Conservation (phyloP, 495 filamentous ascomycete species). For the Xylaria sp. region DNA sequence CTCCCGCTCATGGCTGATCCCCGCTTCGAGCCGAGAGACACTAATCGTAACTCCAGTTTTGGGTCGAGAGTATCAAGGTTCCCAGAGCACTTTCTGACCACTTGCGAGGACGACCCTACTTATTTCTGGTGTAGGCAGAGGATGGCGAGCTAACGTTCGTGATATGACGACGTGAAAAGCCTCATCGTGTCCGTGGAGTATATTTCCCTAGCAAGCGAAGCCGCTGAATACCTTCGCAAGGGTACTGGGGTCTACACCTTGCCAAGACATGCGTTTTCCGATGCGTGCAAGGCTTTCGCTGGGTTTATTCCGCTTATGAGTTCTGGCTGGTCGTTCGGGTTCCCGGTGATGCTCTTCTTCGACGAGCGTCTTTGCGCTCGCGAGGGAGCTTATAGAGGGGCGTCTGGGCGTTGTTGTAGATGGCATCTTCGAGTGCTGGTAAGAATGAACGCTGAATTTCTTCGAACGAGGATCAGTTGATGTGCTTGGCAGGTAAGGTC, state of each 20-base stretch:
- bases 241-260: constrained; percentile 1
- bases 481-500: background rate
- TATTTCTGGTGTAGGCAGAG: background rate
- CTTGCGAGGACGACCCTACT: background rate
- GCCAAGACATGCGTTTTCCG: constrained; percentile 24
- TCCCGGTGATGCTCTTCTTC: background rate
- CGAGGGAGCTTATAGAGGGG: constrained; percentile 2
- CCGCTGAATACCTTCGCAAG: constrained; percentile 15
- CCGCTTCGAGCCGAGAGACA: background rate
- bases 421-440: constrained; percentile 5
- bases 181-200: background rate
- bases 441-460: background rate
- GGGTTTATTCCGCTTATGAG: constrained; percentile 10
- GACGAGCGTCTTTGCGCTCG: constrained; percentile 18
- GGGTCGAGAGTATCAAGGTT: background rate
- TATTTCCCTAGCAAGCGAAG: constrained; percentile 14
- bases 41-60: background rate
- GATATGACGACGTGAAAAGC: background rate
- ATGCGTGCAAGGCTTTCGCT: constrained; percentile 18
- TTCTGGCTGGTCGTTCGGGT: background rate
- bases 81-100: background rate
- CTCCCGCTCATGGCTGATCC: background rate
- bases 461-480: background rate
- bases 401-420: constrained; percentile 1
- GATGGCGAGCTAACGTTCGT: background rate